These are phyloP conservation scores for Akanthomyces uredinophilus DNA, from an alignment of 2,329 filamentous ascomycete genomes.

Conservation along the genomic window DNA sequence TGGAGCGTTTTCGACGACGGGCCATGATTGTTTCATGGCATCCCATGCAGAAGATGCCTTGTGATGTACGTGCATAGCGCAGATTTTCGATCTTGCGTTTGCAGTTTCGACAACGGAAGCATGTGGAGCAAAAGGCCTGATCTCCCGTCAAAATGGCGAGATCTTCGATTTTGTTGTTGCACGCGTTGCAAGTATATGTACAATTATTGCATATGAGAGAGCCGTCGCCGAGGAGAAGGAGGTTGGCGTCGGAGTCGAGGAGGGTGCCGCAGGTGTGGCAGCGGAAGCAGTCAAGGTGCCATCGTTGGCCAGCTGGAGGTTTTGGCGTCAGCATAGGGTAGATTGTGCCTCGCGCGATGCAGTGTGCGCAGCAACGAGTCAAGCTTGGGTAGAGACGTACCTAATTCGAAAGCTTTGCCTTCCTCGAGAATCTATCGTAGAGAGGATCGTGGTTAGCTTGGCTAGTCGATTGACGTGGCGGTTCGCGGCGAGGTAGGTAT, in stretches of 20 bases:
- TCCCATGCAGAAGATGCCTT: conserved; percentile 99
- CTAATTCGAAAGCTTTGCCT: conserved; percentile 95
- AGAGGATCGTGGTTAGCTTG: conserved; percentile 17
- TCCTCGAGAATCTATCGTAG: conserved; percentile 80
- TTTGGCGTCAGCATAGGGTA: conserved; percentile 24
- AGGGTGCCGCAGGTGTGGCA: conserved; percentile 94
- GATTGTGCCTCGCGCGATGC: background rate
- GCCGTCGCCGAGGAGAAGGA: conserved; percentile 92
- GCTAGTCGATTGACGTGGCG: background rate
- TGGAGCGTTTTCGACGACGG: conserved; percentile 79
- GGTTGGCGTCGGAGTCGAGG: conserved; percentile 96
- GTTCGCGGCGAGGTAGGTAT: background rate
- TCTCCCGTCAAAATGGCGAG: conserved; percentile 95
- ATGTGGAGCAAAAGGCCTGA: conserved; percentile 95
- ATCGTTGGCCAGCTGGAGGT: conserved; percentile 77
- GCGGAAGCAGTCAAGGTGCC: conserved; percentile 98
- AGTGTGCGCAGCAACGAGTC: background rate
- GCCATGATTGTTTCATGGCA: conserved; percentile 98
- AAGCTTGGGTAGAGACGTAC: conserved; percentile 45
- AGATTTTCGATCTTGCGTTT: conserved; percentile 98
- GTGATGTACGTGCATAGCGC: conserved; percentile 92
- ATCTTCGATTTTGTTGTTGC: conserved; percentile 96
- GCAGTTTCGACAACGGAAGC: conserved; percentile 96
- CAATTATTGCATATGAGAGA: conserved; percentile 99
- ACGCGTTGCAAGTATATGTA: conserved; percentile 97